A percentile compares a stretch with the other conserved stretches of the same genome.
phyloP scores from a whole-genome alignment of 768 basidiomycete species.

The Porphyrellus cyaneotinctus region DNA sequence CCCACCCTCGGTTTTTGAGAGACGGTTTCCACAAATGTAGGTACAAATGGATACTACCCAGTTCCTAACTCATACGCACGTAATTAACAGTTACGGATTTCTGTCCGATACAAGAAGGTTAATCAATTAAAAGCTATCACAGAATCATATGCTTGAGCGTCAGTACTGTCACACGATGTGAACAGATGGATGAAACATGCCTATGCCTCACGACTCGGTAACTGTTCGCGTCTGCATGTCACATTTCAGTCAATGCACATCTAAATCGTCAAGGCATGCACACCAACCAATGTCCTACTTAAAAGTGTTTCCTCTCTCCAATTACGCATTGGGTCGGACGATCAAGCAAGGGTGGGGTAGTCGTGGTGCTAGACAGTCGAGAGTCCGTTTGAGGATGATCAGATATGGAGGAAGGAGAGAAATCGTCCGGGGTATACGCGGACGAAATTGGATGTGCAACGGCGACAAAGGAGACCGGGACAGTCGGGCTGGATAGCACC shows the following conservation, averaged over 20 bases:
- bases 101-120: constrained; percentile 37
- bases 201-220: background rate
- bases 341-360: background rate
- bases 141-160: background rate
- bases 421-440: constrained; percentile 2
- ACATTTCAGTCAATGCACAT: constrained; percentile 3
- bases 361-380: background rate
- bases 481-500: background rate
- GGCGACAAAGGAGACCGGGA: background rate
- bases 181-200: background rate
- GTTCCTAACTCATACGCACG: background rate
- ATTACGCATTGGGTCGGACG: background rate
- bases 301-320: background rate
- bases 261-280: background rate
- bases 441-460: constrained; percentile 13
- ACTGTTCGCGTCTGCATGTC: background rate
- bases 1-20: too few species aligned
- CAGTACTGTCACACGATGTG: background rate
- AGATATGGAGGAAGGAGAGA: background rate
- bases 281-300: background rate
- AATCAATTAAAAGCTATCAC: constrained; percentile 16
- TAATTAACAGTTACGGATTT: constrained; percentile 46
- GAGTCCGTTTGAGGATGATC: background rate
- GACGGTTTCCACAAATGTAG: constrained; percentile 47
- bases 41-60: constrained; percentile 16